Conservation (phyloP, 495 filamentous ascomycete genomes). For the Penicillium subrubescens region DNA sequence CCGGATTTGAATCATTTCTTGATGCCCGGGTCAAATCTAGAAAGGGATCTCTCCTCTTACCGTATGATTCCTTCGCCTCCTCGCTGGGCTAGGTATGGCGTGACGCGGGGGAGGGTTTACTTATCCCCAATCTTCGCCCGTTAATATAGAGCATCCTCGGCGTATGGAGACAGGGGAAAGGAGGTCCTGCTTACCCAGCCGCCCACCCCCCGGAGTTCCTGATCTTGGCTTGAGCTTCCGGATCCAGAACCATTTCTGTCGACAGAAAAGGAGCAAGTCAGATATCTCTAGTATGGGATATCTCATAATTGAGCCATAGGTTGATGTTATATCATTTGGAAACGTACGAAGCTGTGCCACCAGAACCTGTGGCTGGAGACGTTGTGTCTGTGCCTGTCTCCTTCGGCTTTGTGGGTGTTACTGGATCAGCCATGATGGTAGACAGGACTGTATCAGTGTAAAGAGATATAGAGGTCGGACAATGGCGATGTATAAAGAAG, state of each 20-base stretch:
- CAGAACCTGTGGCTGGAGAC: background rate
- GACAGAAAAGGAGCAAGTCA: background rate
- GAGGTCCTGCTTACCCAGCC: background rate
- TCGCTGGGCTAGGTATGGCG: background rate
- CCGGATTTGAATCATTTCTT: background rate
- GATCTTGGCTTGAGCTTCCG: too few relatives aligned
- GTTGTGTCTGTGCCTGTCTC: background rate
- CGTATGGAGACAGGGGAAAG: too few relatives aligned
- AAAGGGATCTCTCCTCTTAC: background rate
- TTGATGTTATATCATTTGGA: background rate
- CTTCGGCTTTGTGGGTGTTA: background rate
- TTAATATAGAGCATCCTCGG: too few relatives aligned
- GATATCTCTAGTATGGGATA: background rate
- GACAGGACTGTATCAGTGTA: background rate
- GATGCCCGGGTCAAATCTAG: background rate
- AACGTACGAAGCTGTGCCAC: background rate
- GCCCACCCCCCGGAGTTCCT: background rate
- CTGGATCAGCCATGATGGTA: background rate
- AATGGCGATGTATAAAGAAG: background rate
- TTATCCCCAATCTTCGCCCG: background rate
- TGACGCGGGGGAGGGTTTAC: background rate
- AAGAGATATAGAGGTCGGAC: background rate
- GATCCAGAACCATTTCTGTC: background rate
- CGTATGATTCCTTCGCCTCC: background rate
- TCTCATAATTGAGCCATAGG: background rate